phyloP scores from a whole-genome alignment of 768 basidiomycete genomes.

The Pleurotus tuoliensis region DNA sequence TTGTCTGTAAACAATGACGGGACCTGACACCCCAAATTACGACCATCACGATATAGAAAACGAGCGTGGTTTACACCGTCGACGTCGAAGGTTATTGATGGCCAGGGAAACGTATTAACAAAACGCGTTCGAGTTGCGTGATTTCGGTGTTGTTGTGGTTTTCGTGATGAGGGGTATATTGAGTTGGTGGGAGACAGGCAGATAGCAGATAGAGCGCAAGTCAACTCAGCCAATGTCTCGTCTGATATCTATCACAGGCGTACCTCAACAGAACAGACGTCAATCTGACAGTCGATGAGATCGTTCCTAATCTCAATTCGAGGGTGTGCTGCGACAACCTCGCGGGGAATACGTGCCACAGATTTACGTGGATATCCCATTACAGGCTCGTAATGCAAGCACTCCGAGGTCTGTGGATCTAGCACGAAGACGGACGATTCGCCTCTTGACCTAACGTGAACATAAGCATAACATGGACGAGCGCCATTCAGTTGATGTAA shows the following conservation, averaged over 20 bases:
- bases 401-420: conserved; percentile 71
- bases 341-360: conserved; percentile 68
- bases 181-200: no score
- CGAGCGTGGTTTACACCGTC: no score
- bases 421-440: conserved; percentile 79
- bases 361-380: conserved; percentile 64
- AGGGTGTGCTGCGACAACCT: conserved; percentile 64
- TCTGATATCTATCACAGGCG: conserved; percentile 11
- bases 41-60: background rate
- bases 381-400: conserved; percentile 81
- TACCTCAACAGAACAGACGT: conserved; percentile 93
- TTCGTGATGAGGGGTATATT: no score
- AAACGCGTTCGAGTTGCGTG: no score
- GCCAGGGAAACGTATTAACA: no score
- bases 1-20: conserved; percentile 97
- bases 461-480: no score
- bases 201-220: background rate
- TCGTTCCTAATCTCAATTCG: conserved; percentile 88
- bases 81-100: no score
- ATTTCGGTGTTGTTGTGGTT: no score
- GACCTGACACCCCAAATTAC: conserved; percentile 48
- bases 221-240: background rate
- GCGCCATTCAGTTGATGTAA: background rate
- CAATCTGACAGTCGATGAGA: conserved; percentile 84
- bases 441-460: conserved; percentile 50